Conservation (phyloP, 441 rosid genomes). For the Pelargonium fulgidum region DNA sequence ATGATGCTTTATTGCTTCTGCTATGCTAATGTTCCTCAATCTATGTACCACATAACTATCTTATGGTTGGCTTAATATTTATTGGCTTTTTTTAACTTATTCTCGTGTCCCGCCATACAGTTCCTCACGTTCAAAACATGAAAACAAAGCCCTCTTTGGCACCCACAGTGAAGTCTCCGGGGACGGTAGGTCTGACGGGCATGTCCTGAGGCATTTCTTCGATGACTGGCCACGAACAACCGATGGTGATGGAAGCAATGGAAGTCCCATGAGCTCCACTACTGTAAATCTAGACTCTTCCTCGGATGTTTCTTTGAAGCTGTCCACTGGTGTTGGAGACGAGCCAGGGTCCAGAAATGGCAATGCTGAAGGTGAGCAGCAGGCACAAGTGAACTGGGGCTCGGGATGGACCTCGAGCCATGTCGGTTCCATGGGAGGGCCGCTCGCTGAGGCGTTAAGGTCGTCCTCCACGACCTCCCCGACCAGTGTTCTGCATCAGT, state of each 20-base stretch:
- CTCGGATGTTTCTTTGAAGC: neutral
- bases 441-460: constrained; percentile 73
- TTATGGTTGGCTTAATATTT: constrained; percentile 3
- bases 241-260: constrained; percentile 33
- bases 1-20: constrained; percentile 7
- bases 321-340: constrained; percentile 24
- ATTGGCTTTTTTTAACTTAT: neutral
- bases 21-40: neutral
- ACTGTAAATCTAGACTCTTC: constrained; percentile 30
- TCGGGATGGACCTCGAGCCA: constrained; percentile 47
- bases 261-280: constrained; percentile 29
- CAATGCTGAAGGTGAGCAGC: constrained; percentile 33
- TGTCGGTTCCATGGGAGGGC: constrained; percentile 41
- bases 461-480: constrained; percentile 57
- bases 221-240: constrained; percentile 78
- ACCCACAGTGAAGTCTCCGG: constrained; percentile 29
- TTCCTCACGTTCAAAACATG: constrained; percentile 30
- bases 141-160: constrained; percentile 33
- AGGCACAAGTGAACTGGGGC: constrained; percentile 48
- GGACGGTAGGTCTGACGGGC: constrained; percentile 44
- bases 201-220: constrained; percentile 65
- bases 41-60: neutral
- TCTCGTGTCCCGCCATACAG: constrained; percentile 23
- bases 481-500: constrained; percentile 65
- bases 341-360: constrained; percentile 26